Evolutionary conservation across 768 basidiomycete genomes (phyloP).

Genomic region (Tylopilus subfusipes): DNA sequence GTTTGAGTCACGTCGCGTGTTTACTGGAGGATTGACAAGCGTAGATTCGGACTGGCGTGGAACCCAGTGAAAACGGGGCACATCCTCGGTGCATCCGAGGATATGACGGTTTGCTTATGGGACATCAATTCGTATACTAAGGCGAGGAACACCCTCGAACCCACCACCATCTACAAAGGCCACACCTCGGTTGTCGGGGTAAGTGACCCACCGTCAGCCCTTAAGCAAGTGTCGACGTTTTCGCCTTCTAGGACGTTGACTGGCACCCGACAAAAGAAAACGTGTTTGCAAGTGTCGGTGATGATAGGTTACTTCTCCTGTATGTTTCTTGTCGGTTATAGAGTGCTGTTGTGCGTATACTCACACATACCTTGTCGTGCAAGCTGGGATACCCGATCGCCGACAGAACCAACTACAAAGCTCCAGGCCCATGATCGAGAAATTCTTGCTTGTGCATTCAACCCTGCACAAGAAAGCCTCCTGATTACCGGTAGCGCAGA

Average conservation of each 20-base stretch:
- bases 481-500: conserved; percentile 91
- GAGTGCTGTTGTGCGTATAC: neutral
- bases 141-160: conserved; percentile 74
- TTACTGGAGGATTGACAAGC: conserved; percentile 4
- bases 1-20: conserved; percentile 26
- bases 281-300: conserved; percentile 91
- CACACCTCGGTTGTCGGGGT: conserved; percentile 93
- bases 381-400: conserved; percentile 91
- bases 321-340: conserved; percentile 38
- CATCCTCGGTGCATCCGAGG: conserved; percentile 89
- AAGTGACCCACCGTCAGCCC: conserved; percentile 29
- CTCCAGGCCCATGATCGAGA: conserved; percentile 88
- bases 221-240: neutral
- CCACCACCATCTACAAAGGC: conserved; percentile 77
- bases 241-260: conserved; percentile 75
- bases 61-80: conserved; percentile 80
- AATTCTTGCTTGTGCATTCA: conserved; percentile 89
- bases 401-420: conserved; percentile 62
- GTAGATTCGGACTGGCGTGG: conserved; percentile 94
- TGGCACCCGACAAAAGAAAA: conserved; percentile 86
- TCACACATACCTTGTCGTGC: conserved; percentile 2
- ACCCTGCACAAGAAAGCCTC: conserved; percentile 73
- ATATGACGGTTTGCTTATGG: conserved; percentile 96
- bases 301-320: conserved; percentile 94
- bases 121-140: conserved; percentile 89